Percentiles rank a stretch among this genome's conserved stretches.
These are phyloP conservation scores for Hyphopichia fennica DNA, from an alignment of 1,139 yeast species.

Conservation along the genomic window DNA sequence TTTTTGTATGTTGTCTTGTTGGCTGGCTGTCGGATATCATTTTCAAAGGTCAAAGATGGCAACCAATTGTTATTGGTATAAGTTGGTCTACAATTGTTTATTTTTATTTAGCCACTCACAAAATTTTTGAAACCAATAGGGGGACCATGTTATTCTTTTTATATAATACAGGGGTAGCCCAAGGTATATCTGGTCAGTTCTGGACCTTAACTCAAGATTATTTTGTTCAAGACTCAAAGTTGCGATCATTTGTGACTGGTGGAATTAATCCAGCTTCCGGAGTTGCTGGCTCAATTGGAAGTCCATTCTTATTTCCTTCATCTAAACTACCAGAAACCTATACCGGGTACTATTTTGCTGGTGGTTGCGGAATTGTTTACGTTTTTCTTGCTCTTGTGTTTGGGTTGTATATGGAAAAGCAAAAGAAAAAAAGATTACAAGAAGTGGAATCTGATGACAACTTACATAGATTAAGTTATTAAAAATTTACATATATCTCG, in stretches of 20 bases:
- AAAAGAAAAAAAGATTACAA: constrained; percentile 1
- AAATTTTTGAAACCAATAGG: neutral
- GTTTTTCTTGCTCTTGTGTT: neutral
- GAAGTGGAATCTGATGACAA: no score
- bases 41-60: constrained; percentile 1
- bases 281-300: neutral
- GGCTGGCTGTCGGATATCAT: constrained; percentile 10
- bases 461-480: no score
- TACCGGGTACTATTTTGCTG: neutral
- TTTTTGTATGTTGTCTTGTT: constrained; percentile 5
- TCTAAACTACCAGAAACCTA: neutral
- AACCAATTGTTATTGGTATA: neutral
- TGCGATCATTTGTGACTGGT: constrained; percentile 14
- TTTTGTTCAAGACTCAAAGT: constrained; percentile 10
- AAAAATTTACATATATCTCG: no score
- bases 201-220: constrained; percentile 15
- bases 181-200: constrained; percentile 14
- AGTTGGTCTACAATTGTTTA: constrained; percentile 1
- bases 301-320: neutral
- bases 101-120: constrained; percentile 1
- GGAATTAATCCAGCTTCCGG: constrained; percentile 11
- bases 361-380: neutral
- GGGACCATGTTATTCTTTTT: constrained; percentile 9
- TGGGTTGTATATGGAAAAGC: neutral
- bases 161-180: constrained; percentile 11